Evolutionary conservation across 495 filamentous ascomycete genomes (phyloP).

Genomic region (Penicillium argentinense): DNA sequence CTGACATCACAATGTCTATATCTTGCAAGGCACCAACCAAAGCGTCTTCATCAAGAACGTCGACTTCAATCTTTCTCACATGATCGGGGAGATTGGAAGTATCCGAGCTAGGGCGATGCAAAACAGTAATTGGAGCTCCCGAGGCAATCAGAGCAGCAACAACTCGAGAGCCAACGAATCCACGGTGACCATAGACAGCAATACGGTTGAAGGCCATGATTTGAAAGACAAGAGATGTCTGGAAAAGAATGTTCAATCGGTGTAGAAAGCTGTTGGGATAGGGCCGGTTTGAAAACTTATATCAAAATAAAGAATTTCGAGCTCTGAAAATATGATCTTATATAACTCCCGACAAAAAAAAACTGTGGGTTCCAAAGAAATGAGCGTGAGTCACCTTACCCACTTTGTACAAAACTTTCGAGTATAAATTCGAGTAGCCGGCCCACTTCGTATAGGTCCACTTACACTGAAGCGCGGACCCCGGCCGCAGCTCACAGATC

Average conservation of each 20-base stretch:
- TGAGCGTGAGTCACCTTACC: no score
- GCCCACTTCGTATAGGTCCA: constrained; percentile 3
- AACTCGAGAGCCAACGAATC: constrained; percentile 20
- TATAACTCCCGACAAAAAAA: no score
- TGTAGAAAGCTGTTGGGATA: no score
- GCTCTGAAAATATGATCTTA: no score
- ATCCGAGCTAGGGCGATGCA: constrained; percentile 20
- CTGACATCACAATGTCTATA: constrained; percentile 28
- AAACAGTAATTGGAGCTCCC: constrained; percentile 16
- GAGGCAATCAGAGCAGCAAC: constrained; percentile 15
- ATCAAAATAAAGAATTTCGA: no score
- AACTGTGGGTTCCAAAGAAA: no score
- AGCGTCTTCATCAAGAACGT: constrained; percentile 13
- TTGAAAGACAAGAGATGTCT: no score
- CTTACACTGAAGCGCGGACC: constrained; percentile 3
- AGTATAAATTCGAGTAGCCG: no score
- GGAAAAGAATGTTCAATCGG: no score
- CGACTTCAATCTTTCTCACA: constrained; percentile 16
- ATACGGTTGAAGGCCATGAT: constrained; percentile 23
- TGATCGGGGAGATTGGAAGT: constrained; percentile 4
- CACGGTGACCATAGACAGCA: constrained; percentile 26
- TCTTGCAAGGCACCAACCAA: constrained; percentile 12
- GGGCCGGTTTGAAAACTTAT: no score
- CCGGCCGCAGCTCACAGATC: constrained; percentile 2
- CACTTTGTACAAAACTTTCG: no score